These are phyloP conservation scores for Turritis glabra DNA, from an alignment of 345 rosid species.

Conservation along the genomic window DNA sequence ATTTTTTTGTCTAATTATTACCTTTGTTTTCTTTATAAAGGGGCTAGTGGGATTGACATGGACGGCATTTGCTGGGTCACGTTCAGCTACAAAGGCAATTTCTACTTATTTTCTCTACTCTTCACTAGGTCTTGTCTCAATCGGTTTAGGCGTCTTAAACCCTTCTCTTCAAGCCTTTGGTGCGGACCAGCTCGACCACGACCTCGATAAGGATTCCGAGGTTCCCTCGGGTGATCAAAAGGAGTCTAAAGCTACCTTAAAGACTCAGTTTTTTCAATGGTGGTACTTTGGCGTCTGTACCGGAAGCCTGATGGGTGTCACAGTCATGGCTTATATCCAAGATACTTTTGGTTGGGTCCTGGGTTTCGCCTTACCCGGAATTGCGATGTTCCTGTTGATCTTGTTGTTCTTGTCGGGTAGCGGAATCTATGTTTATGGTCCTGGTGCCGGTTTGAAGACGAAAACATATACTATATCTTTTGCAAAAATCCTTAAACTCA, in stretches of 20 bases:
- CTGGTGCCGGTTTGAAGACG: conserved; percentile 12
- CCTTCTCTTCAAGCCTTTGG: conserved; percentile 85
- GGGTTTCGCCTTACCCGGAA: conserved; percentile 75
- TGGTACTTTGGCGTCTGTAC: conserved; percentile 88
- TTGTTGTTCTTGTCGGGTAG: conserved; percentile 56
- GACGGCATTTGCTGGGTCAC: conserved; percentile 54
- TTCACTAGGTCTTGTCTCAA: conserved; percentile 67
- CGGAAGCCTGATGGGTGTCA: conserved; percentile 86
- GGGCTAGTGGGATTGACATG: conserved; percentile 72
- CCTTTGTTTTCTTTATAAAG: conserved; percentile 30
- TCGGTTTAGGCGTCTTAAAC: conserved; percentile 70
- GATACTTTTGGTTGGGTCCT: conserved; percentile 86
- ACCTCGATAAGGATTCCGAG: conserved; percentile 41
- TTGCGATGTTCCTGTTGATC: conserved; percentile 57
- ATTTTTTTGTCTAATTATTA: not conserved
- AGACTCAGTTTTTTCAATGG: conserved; percentile 71
- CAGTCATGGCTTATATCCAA: conserved; percentile 77
- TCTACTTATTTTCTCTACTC: conserved; percentile 52
- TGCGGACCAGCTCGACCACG: conserved; percentile 66
- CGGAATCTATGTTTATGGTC: conserved; percentile 45
- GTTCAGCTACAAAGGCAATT: conserved; percentile 40
- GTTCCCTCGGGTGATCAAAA: conserved; percentile 37
- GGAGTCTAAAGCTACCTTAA: conserved; percentile 43
- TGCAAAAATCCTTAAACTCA: conserved; percentile 28
- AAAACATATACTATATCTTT: conserved; percentile 31